A percentile compares a stretch with the other conserved stretches of the same genome.
phyloP scores from a whole-genome alignment of 2,329 filamentous ascomycete genomes.

The Endocalyx cinctus region DNA sequence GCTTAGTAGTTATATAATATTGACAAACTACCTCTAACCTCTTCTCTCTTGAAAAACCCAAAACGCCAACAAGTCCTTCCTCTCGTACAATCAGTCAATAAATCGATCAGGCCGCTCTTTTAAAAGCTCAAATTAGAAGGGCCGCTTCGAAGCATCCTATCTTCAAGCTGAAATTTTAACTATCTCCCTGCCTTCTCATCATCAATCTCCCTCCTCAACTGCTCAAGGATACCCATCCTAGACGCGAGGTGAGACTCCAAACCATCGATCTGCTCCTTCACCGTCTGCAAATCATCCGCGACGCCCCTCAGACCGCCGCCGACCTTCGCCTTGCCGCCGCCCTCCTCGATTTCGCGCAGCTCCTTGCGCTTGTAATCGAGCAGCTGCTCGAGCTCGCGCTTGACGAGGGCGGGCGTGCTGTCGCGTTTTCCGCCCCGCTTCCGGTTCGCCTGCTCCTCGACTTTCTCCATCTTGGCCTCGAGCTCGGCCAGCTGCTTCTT shows the following conservation, averaged over 20 bases:
- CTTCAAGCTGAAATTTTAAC: no score
- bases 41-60: no score
- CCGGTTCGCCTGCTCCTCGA: slow-evolving; percentile 69
- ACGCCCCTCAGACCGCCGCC: slow-evolving; percentile 73
- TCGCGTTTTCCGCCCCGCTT: slow-evolving; percentile 57
- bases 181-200: slow-evolving; percentile 66
- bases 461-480: slow-evolving; percentile 79
- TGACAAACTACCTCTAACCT: no score
- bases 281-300: slow-evolving; percentile 78
- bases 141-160: no score
- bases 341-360: slow-evolving; percentile 70
- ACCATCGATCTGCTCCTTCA: slow-evolving; percentile 92
- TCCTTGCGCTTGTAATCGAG: slow-evolving; percentile 89
- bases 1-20: no score
- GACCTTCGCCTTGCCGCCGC: slow-evolving; percentile 61
- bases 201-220: slow-evolving; percentile 78
- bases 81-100: no score
- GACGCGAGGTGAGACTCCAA: slow-evolving; percentile 76
- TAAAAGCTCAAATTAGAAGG: no score
- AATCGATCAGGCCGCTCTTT: no score
- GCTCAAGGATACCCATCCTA: slow-evolving; percentile 70
- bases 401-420: slow-evolving; percentile 84
- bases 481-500: slow-evolving; percentile 89
- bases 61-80: no score
- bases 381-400: slow-evolving; percentile 88